Conservation (phyloP, 1,139 yeast genomes). For the Blastobotrys illinoisensis region DNA sequence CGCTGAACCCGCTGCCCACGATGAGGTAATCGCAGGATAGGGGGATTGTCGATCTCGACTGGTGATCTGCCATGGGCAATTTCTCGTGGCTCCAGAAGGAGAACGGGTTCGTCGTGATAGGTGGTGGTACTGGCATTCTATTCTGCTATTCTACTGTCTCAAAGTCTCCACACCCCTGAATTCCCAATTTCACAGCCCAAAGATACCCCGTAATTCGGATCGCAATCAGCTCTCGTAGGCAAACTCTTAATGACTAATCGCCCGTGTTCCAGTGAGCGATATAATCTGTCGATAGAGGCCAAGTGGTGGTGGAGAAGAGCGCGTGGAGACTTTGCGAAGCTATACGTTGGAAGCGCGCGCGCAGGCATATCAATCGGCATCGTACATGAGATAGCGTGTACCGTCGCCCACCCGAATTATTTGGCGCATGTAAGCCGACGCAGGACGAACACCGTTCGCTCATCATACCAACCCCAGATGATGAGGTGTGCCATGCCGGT, state of each 20-base stretch:
- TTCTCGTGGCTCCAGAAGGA: slow-evolving; percentile 19
- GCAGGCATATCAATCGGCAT: background rate
- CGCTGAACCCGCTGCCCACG: slow-evolving; percentile 42
- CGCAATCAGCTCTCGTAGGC: too few relatives aligned
- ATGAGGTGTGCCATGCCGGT: background rate
- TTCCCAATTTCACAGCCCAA: too few relatives aligned
- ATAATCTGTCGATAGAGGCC: too few relatives aligned
- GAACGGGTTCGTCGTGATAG: slow-evolving; percentile 12
- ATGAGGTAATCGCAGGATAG: slow-evolving; percentile 33
- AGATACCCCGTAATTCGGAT: too few relatives aligned
- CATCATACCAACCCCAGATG: background rate
- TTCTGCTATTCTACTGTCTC: too few relatives aligned
- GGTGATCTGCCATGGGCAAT: slow-evolving; percentile 17
- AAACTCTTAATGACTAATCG: too few relatives aligned
- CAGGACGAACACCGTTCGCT: background rate
- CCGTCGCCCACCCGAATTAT: background rate
- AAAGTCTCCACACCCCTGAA: background rate
- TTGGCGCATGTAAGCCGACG: background rate
- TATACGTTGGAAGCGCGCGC: background rate
- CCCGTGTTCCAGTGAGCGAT: background rate
- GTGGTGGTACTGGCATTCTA: too few relatives aligned
- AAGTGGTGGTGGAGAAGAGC: background rate
- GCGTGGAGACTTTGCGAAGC: background rate
- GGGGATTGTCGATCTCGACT: slow-evolving; percentile 25
- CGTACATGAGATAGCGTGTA: background rate